These are phyloP conservation scores for Ophiostoma australiae DNA, from an alignment of 2,329 filamentous ascomycete genomes.

Conservation along the genomic window DNA sequence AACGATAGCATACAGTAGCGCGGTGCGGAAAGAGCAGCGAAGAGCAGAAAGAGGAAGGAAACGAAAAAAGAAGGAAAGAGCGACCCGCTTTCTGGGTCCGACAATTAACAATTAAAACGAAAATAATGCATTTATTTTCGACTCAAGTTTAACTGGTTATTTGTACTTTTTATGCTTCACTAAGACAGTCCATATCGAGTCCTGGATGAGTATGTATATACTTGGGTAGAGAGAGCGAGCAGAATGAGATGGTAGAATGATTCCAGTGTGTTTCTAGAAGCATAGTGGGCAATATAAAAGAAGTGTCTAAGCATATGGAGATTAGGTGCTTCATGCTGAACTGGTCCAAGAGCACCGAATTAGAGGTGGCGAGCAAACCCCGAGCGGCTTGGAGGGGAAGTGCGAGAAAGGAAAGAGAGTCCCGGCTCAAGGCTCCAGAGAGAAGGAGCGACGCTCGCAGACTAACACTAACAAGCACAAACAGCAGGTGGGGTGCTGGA, in stretches of 20 bases:
- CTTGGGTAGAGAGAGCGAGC: not conserved
- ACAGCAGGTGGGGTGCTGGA: not conserved
- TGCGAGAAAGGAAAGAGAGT: not conserved
- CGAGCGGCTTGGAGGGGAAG: not conserved
- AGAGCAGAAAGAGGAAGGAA: not conserved
- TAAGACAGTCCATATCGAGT: not conserved
- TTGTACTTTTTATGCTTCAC: not conserved
- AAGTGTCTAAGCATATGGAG: too few species aligned
- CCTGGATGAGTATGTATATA: not conserved
- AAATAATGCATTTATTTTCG: not conserved
- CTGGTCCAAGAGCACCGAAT: too few species aligned
- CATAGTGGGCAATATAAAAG: too few species aligned
- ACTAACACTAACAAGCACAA: not conserved
- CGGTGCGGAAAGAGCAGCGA: not conserved
- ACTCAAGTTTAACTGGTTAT: not conserved
- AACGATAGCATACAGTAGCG: not conserved
- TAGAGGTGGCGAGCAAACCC: not conserved
- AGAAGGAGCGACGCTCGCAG: not conserved
- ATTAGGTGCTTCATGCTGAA: too few species aligned
- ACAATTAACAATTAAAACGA: not conserved
- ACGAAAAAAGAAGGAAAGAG: not conserved
- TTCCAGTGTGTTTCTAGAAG: too few species aligned
- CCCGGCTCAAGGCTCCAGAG: too few species aligned
- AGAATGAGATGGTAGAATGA: not conserved
- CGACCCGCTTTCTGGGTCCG: conserved; percentile 1